Evolutionary conservation across 352 stramenopile species (phyloP), one percentile per base, ranked within the genome.

Genomic region (Phytopythium delawarense): DNA sequence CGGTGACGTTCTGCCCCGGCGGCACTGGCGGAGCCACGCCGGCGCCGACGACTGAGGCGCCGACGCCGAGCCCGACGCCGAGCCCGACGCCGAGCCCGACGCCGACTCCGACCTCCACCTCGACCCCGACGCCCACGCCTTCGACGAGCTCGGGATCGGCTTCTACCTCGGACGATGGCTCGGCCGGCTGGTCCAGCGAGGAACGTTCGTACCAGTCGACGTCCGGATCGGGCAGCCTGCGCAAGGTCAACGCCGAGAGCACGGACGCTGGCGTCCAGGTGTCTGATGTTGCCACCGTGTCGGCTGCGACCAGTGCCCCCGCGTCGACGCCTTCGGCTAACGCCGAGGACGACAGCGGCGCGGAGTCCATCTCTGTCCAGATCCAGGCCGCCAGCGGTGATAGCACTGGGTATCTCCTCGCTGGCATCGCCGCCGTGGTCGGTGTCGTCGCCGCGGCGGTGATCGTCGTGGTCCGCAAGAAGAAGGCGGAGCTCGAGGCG

Each of bases 401-500:
- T 13, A 58, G 62, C n/a, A 44, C 76, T 0, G 68, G 66, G 25
- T 63, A 74, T 20, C 64, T 86, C 62, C 64, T 91, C 11, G 6
- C 81, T 23, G 35, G 62, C 18, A 49, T 81, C 4, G 56, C 81
- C n/a, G 63, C 66, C 0, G 71, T 56, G 7, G 77, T 76, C 0
- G 77, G 68, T 42, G 68, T 80, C 28, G 72, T 89, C 18, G 81
- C 81, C 11, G 81, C 54, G 7, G 72, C 64, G 0, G 79, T 71
- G 30, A 87, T 91, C 64, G 67, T 91, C 13, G 79, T 78, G 0
- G 59, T 88, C 40, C 81, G 81, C 59, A 79, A 83, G 76, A 91
- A 91, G 73, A 88, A 91, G 74, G 56, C 71, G 39, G 28, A 63
- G 42, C 62, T 91, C 9, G 81, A 91, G 32, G 76, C 74, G 28